These are phyloP conservation scores for Stipa capillata DNA, from an alignment of 176 grass and related monocot species.

Conservation along the genomic window DNA sequence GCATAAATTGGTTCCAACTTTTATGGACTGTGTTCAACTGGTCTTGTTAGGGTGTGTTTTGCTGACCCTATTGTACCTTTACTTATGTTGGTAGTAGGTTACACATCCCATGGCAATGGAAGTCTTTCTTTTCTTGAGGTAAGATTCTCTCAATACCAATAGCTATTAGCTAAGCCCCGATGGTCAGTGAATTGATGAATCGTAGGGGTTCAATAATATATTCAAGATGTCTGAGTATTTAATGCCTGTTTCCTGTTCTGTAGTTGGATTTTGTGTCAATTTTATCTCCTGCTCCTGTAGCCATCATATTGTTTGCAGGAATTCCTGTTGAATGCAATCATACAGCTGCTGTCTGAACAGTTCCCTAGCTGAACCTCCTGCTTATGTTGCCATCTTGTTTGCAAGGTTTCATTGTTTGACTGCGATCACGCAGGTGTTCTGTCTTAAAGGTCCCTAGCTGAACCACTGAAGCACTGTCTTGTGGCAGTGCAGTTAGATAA, in stretches of 20 bases:
- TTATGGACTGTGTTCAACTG: neutral
- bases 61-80: neutral
- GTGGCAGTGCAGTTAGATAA: neutral
- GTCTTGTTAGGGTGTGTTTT: neutral
- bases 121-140: neutral
- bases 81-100: neutral
- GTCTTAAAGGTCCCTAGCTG: neutral
- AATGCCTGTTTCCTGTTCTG: neutral
- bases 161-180: neutral
- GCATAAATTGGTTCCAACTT: neutral
- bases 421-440: neutral
- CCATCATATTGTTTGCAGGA: neutral
- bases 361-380: neutral
- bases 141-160: neutral
- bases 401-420: neutral
- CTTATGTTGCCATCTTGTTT: neutral
- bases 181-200: neutral
- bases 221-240: neutral
- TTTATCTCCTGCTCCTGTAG: neutral
- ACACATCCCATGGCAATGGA: neutral
- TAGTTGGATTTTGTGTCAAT: neutral
- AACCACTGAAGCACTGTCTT: neutral
- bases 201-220: neutral
- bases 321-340: neutral
- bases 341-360: neutral